Evolutionary conservation across 2,329 filamentous ascomycete genomes (phyloP).

Genomic region (Fusarium subglutinans): DNA sequence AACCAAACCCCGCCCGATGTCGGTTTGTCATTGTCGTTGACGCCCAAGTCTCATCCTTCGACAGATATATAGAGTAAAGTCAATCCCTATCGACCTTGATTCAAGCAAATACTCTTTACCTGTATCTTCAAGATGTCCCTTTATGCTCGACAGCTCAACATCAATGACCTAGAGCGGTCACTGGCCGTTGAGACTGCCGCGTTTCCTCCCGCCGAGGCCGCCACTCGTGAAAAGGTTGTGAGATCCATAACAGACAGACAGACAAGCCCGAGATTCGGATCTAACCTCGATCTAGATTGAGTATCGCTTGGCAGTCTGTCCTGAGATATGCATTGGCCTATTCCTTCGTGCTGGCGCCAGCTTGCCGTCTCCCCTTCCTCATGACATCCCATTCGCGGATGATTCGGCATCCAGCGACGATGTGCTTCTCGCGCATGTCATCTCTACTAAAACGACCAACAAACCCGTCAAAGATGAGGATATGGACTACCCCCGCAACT

Average conservation of each 20-base stretch:
- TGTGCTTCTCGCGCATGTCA: conserved; percentile 40
- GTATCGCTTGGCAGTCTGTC: conserved; percentile 42
- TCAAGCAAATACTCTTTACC: not conserved
- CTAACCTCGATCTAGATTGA: conserved; percentile 40
- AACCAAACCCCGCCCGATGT: not conserved
- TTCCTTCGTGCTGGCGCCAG: conserved; percentile 24
- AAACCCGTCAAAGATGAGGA: conserved; percentile 39
- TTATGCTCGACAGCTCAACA: conserved; percentile 38
- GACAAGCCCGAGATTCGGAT: not conserved
- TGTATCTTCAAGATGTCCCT: conserved; percentile 19
- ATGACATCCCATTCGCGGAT: conserved; percentile 18
- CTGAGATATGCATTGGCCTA: conserved; percentile 42
- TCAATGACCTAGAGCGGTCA: conserved; percentile 40
- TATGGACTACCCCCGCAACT: conserved; percentile 40
- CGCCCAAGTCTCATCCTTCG: not conserved
- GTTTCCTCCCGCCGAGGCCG: conserved; percentile 44
- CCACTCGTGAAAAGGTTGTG: conserved; percentile 42
- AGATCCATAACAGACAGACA: too few relatives aligned
- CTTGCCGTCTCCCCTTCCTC: not conserved
- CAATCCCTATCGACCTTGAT: not conserved
- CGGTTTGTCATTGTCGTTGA: not conserved
- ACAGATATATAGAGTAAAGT: not conserved
- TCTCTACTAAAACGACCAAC: conserved; percentile 40
- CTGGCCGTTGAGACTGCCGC: conserved; percentile 41
- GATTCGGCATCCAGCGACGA: conserved; percentile 6